Conservation (phyloP, 202 grass and related monocot species). For the Cymbopogon flexuosus region DNA sequence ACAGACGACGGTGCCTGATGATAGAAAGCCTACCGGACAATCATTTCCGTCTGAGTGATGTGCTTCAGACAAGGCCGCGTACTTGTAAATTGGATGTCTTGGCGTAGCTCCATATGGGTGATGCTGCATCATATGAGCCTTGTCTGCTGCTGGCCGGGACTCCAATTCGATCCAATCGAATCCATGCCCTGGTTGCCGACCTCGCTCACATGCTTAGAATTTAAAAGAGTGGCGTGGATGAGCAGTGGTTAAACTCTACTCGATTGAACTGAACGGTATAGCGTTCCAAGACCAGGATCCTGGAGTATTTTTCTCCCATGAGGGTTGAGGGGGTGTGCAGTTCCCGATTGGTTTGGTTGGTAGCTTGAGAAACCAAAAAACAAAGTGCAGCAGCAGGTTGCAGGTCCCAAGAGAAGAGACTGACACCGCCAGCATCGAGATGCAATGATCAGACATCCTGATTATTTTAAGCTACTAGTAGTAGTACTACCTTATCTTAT, state of each 20-base stretch:
- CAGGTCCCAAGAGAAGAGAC: background rate
- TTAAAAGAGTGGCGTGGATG: background rate
- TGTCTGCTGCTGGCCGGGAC: background rate
- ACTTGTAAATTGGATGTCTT: conserved; percentile 17
- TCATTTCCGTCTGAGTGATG: background rate
- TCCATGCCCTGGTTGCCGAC: conserved; percentile 32
- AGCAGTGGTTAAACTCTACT: background rate
- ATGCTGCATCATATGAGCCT: background rate
- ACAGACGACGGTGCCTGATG: conserved; percentile 1
- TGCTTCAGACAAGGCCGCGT: conserved; percentile 7
- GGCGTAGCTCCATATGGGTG: background rate
- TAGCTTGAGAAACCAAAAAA: background rate
- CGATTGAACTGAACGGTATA: background rate
- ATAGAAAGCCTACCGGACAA: background rate
- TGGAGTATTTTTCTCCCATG: conserved; percentile 31
- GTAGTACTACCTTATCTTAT: background rate
- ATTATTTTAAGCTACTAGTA: background rate
- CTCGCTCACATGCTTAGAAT: background rate
- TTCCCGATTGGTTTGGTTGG: background rate
- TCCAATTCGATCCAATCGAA: background rate
- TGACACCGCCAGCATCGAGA: conserved; percentile 18
- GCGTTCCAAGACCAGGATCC: conserved; percentile 7
- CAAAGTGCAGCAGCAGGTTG: background rate
- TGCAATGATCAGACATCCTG: conserved; percentile 18
- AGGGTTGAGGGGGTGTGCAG: background rate